These are phyloP conservation scores for Gaeumannomyces sp. DNA, from an alignment of 2,329 filamentous ascomycete species.

Conservation along the genomic window DNA sequence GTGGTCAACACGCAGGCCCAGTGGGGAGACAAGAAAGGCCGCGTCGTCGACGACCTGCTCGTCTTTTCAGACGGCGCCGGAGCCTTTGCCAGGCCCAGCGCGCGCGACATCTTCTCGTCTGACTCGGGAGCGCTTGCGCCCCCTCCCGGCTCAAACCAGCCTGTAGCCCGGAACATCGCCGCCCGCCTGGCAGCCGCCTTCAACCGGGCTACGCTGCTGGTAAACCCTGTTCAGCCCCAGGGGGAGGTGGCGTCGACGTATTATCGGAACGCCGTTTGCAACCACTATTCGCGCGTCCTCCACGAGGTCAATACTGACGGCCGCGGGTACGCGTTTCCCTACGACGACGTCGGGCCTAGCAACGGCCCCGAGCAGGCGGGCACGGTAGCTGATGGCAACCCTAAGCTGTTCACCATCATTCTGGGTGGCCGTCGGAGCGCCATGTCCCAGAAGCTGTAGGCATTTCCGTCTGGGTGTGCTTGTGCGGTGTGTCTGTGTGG, in stretches of 20 bases:
- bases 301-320: conserved; percentile 54
- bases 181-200: conserved; percentile 71
- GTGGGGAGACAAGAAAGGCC: conserved; percentile 43
- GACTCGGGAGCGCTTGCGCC: conserved; percentile 50
- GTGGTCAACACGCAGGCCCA: conserved; percentile 47
- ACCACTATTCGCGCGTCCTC: conserved; percentile 61
- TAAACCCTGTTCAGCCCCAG: conserved; percentile 44
- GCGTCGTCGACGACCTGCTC: conserved; percentile 32
- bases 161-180: conserved; percentile 38
- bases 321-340: conserved; percentile 64
- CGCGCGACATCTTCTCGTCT: conserved; percentile 46
- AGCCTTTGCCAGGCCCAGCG: conserved; percentile 39
- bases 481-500: too few relatives aligned
- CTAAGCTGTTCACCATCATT: conserved; percentile 48
- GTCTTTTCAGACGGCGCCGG: conserved; percentile 32
- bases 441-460: neutral
- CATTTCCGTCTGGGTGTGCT: too few relatives aligned
- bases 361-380: conserved; percentile 55
- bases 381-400: conserved; percentile 50
- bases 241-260: conserved; percentile 42
- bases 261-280: conserved; percentile 50
- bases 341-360: conserved; percentile 60
- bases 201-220: conserved; percentile 64
- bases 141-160: conserved; percentile 2
- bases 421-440: conserved; percentile 37